Percentiles rank a stretch among this genome's conserved stretches.
These are phyloP conservation scores for Musa beccarii DNA, from an alignment of 176 grass and related monocot genomes.

Conservation along the genomic window DNA sequence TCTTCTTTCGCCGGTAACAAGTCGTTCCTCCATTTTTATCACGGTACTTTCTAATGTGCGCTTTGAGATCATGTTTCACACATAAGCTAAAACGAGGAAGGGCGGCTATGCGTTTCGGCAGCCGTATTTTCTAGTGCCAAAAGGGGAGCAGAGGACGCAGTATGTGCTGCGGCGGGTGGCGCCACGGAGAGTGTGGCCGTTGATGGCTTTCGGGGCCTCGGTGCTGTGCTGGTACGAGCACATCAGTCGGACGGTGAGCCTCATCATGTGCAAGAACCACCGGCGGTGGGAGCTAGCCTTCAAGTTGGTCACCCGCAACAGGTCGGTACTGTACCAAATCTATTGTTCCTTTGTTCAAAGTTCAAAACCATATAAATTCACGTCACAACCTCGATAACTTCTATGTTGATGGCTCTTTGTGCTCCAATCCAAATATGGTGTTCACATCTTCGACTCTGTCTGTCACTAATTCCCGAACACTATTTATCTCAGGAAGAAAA, in stretches of 20 bases:
- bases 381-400: background rate
- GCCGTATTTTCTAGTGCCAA: constrained; percentile 80
- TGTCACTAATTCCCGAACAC: background rate
- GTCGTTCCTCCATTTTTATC: too few relatives aligned
- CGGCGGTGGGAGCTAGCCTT: constrained; percentile 74
- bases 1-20: constrained; percentile 33
- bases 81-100: background rate
- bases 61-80: background rate
- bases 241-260: constrained; percentile 68
- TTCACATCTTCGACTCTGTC: background rate
- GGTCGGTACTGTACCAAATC: constrained; percentile 22
- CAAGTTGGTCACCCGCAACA: constrained; percentile 84
- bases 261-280: constrained; percentile 94
- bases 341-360: background rate
- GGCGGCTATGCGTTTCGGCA: constrained; percentile 7
- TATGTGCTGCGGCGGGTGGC: constrained; percentile 80
- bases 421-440: too few relatives aligned
- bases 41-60: too few relatives aligned
- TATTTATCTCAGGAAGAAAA: too few relatives aligned
- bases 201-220: constrained; percentile 73
- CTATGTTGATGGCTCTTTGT: too few relatives aligned
- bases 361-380: background rate
- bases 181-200: constrained; percentile 79
- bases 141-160: constrained; percentile 59
- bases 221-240: constrained; percentile 98